Conservation (phyloP, 179 eudicot genomes). For the Silene noctiflora region DNA sequence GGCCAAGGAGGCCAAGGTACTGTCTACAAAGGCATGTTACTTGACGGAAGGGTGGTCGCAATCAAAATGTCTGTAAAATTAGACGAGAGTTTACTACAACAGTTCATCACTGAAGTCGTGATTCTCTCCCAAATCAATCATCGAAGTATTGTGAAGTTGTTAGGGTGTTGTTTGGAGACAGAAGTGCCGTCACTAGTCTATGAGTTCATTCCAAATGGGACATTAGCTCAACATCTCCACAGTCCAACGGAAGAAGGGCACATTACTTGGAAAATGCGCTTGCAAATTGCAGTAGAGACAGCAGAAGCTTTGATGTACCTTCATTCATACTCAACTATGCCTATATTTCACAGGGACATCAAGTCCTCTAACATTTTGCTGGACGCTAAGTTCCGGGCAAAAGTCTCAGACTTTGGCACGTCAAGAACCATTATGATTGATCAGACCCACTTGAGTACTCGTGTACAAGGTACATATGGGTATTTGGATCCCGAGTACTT, state of each 20-base stretch:
- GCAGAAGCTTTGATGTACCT: conserved; percentile 25
- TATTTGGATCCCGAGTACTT: conserved; percentile 28
- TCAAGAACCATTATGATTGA: conserved; percentile 23
- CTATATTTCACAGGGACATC: conserved; percentile 26
- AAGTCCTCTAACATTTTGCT: conserved; percentile 24
- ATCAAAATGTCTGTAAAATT: conserved; percentile 23
- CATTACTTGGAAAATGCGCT: conserved; percentile 23
- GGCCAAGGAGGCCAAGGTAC: conserved; percentile 31
- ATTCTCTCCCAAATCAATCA: conserved; percentile 29
- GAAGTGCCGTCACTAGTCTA: conserved; percentile 30
- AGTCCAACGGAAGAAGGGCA: conserved; percentile 19
- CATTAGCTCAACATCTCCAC: conserved; percentile 31
- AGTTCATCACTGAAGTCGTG: conserved; percentile 24
- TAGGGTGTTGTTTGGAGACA: conserved; percentile 31
- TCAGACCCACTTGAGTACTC: conserved; percentile 24
- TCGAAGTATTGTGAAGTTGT: conserved; percentile 20
- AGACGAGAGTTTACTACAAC: conserved; percentile 15
- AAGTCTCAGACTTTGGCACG: conserved; percentile 27
- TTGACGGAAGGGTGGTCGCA: conserved; percentile 28
- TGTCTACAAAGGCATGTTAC: conserved; percentile 28
- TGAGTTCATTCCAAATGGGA: conserved; percentile 29
- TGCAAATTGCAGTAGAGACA: conserved; percentile 22
- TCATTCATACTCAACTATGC: conserved; percentile 24
- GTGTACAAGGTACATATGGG: conserved; percentile 26
- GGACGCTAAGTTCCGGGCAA: conserved; percentile 21